Evolutionary conservation across 805 yeast species (phyloP), one percentile per base, ranked within the genome.

Genomic region (Saturnispora hagleri): DNA sequence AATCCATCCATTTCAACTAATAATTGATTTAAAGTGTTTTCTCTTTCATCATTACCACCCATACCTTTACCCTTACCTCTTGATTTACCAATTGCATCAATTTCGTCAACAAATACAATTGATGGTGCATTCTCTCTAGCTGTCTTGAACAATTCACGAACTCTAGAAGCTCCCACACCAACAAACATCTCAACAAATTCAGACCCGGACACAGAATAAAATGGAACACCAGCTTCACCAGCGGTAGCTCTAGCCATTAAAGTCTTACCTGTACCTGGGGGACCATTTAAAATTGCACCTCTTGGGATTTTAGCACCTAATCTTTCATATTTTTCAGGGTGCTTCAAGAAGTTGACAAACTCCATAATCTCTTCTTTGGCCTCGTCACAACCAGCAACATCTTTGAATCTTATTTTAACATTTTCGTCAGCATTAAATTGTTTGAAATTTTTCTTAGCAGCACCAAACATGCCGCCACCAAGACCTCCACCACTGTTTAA

Each of bases 231-330:
- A 2, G 97, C 96, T 67, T 89, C 97, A 60, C 97, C 97, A 2
- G 97, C 97, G 26, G 97, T 89, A 12, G 97, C 97, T 67, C 86
- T 89, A 24, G 97, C 97, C 52, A 89, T 71, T 56, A 89, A 70
- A 0, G 97, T 89, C 68, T 89, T 89, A 80, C 97, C 97, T 3
- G 97, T 89, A 73, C 97, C 97, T 43, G 97, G 97, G 17, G 96
- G 95, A 58, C 97, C 97, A 12, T 95, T 84, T 48, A 89, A 71
- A 57, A 89, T 86, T 6, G 97, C 97, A 65, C 97, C 97, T 66
- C 97, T 77, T 51, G 97, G 97, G 56, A 89, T 89, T 67, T 89
- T 87, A 10, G 97, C 97, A 45, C 97, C 97, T 52, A 89, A 73
- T 55, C 76, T 80, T 68, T 89, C 96, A 69, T 88, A 89, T 65